A percentile compares a stretch with the other conserved stretches of the same genome.
Conservation (phyloP, 257 asterid genomes). For the Primulina huaijiensis region DNA sequence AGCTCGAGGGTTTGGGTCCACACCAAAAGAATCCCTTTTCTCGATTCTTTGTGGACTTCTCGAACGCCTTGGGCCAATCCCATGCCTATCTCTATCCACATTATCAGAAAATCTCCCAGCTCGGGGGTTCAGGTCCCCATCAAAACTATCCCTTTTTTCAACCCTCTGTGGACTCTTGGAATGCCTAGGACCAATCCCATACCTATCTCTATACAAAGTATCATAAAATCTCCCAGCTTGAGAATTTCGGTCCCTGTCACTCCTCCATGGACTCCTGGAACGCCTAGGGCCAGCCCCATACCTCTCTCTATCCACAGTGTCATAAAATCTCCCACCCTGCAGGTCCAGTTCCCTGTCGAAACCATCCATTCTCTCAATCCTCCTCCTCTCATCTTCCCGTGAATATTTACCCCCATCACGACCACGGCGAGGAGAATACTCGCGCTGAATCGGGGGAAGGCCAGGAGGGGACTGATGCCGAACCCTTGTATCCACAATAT, state of each 20-base stretch:
- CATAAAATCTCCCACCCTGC: neutral
- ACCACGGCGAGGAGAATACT: constrained; percentile 25
- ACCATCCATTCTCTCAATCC: constrained; percentile 24
- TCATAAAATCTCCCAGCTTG: constrained; percentile 26
- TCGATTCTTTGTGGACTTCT: constrained; percentile 28
- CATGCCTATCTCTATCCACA: constrained; percentile 23
- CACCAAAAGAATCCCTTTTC: constrained; percentile 26
- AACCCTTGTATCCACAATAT: constrained; percentile 27
- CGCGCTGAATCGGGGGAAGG: constrained; percentile 28
- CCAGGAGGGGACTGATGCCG: constrained; percentile 42
- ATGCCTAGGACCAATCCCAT: constrained; percentile 20
- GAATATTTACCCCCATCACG: constrained; percentile 26
- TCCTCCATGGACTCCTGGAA: constrained; percentile 28
- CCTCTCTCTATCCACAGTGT: constrained; percentile 20
- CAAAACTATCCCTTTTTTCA: constrained; percentile 17
- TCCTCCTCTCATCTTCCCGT: constrained; percentile 32
- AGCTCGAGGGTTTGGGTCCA: constrained; percentile 22
- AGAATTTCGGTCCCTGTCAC: constrained; percentile 23
- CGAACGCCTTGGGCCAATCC: constrained; percentile 22
- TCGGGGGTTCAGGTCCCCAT: constrained; percentile 19
- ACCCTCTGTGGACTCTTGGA: constrained; percentile 19
- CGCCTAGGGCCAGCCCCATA: constrained; percentile 27
- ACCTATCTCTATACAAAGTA: constrained; percentile 32
- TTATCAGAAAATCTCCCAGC: constrained; percentile 25
- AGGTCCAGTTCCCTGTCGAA: neutral